A percentile compares a stretch with the other conserved stretches of the same genome.
Evolutionary conservation across 371 early-diverging fungal species (phyloP).

Genomic region (Mucor saturninus): DNA sequence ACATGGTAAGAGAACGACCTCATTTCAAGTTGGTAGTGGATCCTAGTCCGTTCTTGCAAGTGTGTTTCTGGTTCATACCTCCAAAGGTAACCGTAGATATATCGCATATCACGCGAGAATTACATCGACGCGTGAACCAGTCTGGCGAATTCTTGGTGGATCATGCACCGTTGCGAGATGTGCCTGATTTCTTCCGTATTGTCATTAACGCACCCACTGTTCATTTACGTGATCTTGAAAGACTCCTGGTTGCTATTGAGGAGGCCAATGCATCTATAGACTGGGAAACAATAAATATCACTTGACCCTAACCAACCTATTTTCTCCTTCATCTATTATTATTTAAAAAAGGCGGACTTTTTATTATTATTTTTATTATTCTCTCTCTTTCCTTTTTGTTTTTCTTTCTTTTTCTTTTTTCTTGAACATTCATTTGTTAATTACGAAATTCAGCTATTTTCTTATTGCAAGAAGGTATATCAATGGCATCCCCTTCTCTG

Average conservation of each 20-base stretch:
- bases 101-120: conserved; percentile 51
- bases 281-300: conserved; percentile 25
- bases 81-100: conserved; percentile 36
- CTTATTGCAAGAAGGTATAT: too few relatives aligned
- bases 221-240: conserved; percentile 52
- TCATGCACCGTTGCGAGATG: conserved; percentile 54
- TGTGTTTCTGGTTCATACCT: conserved; percentile 77
- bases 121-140: conserved; percentile 58
- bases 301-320: not conserved
- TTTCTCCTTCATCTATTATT: not conserved
- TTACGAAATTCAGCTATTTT: too few relatives aligned
- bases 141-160: conserved; percentile 68
- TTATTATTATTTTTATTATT: not conserved
- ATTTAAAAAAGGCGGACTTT: conserved; percentile 5
- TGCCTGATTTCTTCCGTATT: conserved; percentile 75
- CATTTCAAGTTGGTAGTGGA: conserved; percentile 42
- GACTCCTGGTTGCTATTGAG: conserved; percentile 65
- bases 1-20: conserved; percentile 28
- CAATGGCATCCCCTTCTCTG: not conserved
- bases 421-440: not conserved
- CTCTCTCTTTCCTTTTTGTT: conserved; percentile 4
- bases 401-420: conserved; percentile 3
- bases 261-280: conserved; percentile 30
- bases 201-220: conserved; percentile 75
- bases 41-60: conserved; percentile 55